Percentiles rank a stretch among this genome's conserved stretches.
Conservation (phyloP, 495 filamentous ascomycete species). For the Sordaria brevicollis region DNA sequence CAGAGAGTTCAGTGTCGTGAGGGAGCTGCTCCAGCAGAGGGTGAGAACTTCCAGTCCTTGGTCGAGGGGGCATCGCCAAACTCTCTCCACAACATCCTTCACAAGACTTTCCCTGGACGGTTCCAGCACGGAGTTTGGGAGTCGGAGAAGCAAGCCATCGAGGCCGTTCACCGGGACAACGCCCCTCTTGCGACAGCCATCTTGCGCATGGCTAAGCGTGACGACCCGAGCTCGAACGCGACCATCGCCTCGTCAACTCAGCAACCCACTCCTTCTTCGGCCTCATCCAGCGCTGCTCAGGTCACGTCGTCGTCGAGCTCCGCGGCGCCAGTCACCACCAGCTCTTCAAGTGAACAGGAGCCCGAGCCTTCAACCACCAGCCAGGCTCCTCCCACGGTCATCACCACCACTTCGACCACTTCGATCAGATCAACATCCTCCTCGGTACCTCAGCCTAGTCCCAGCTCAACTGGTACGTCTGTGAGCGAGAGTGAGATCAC, state of each 20-base stretch:
- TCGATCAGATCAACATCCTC: constrained; percentile 1
- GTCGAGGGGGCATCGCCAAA: constrained; percentile 26
- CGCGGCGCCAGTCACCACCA: not conserved
- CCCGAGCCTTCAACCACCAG: not conserved
- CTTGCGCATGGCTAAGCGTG: constrained; percentile 30
- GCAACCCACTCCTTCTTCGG: not conserved
- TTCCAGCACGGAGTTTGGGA: constrained; percentile 27
- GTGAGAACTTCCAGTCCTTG: constrained; percentile 15
- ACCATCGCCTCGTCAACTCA: constrained; percentile 1
- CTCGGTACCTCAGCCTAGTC: not conserved
- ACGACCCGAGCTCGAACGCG: constrained; percentile 11
- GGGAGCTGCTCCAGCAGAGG: not conserved
- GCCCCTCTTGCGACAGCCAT: constrained; percentile 24
- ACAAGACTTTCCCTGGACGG: constrained; percentile 26
- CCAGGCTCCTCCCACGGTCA: constrained; percentile 6
- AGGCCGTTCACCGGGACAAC: constrained; percentile 20
- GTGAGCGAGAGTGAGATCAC: constrained; percentile 6
- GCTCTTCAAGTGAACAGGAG: not conserved
- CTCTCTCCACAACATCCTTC: constrained; percentile 27
- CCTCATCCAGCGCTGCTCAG: not conserved
- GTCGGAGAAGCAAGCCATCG: constrained; percentile 24
- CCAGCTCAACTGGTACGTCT: constrained; percentile 6
- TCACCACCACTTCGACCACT: not conserved
- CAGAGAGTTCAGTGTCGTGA: constrained; percentile 7
- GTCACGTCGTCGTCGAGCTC: not conserved